Evolutionary conservation across 345 rosid species (phyloP), one percentile per base, ranked within the genome.

Genomic region (Eucalyptus melliodora): DNA sequence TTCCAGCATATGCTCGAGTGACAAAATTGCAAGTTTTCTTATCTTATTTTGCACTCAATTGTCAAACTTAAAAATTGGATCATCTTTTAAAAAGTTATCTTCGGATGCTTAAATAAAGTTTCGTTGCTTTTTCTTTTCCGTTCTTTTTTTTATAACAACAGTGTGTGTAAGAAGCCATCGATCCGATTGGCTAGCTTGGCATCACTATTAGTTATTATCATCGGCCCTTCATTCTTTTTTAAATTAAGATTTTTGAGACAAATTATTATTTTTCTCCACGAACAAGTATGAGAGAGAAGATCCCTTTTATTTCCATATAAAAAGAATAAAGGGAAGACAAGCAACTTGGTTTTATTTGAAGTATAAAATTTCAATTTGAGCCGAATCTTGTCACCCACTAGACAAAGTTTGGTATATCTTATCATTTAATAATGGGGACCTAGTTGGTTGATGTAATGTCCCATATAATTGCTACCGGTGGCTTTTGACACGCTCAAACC

Each of bases 121-220:
- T 15, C 9, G 0, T n/a, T 65, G 62, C 30, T 0, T 65, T 4
- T 7, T n/a, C 0, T 65, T n/a, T n/a, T 16, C 11, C 0, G 3
- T n/a, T 65, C n/a, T 65, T 7, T 67, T 67, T 31, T 65, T 2
- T 67, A 16, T 16, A 9, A 37, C 2, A 72, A 10, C 15, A 72
- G 45, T 5, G 7, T 72, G 45, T 6, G 8, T 11, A 77, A 72
- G 15, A 77, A 77, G 45, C 24, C 83, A 77, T 77, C 14, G 1
- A 21, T 37, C 9, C 26, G 16, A 77, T 77, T 77, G 83, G 83
- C 12, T 72, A 27, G 82, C 23, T 67, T 72, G 15, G 82, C 82
- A 72, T 34, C 26, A 19, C 44, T 34, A 2, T 62, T n/a, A n/a
- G 37, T 65, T 40, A n/a, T 9, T 34, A 65, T 65, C 77, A n/a